Evolutionary conservation across 2,329 filamentous ascomycete genomes (phyloP), one percentile per base, ranked within the genome.

Genomic region (Bipolaris cookei): DNA sequence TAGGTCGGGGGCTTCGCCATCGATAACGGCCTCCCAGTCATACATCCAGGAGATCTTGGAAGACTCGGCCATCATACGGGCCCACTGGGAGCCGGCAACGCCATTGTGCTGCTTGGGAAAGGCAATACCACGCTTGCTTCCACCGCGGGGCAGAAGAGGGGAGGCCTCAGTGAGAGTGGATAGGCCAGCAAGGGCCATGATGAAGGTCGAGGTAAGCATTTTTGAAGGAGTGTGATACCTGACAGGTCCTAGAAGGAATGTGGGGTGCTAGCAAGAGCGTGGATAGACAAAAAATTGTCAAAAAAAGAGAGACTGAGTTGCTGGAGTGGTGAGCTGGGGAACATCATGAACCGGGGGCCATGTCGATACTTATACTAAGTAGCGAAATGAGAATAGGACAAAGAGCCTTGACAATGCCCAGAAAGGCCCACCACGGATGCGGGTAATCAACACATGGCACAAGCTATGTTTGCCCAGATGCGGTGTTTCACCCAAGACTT

Each of bases 1-100:
- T 63, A 87, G 68, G 23, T 72, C 57, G 51, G 79, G 74, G 30
- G 78, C 77, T 45, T 77, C 71, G 41, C 81, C 72, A 16, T 67
- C 67, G 44, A 82, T 81, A 51, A 66, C 63, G 8, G 67, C 69
- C 52, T 79, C 86, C 89, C 89, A 91, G 82, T 90, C 89, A 80
- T 89, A 90, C 49, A 78, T 82, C 88, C 88, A 91, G 21, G 76
- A 74, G 67, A 85, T 79, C 57, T 82, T 61, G 23, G 55, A 47
- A 8, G 61, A 47, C 50, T 47, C 54, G 14, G 60, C 44, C 55
- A 73, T 71, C 23, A 60, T 42, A 7, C 64, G 62, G 4, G 67
- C 70, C 51, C 59, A 71, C 7, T 55, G 50, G 23, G 67, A 67
- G 45, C 67, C 67, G 39, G 66, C 37, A 47, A 59, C 53, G 28